Conservation (phyloP, 169 alveolate species). For the Cryptosporidium meleagridis region DNA sequence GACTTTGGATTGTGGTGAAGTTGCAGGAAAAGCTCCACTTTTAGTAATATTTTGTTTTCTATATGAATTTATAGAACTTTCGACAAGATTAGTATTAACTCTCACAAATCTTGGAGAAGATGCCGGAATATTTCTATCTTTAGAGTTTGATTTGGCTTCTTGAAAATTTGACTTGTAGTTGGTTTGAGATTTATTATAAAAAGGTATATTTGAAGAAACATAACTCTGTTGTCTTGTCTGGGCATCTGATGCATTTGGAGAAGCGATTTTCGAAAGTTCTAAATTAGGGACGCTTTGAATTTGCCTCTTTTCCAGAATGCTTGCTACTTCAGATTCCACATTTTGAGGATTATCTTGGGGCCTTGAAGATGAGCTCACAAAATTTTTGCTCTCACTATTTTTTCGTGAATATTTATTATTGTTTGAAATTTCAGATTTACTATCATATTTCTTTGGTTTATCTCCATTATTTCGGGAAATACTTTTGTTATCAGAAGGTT, state of each 20-base stretch:
- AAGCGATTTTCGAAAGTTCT: slow-evolving; percentile 16
- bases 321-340: background rate
- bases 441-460: background rate
- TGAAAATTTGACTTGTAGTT: background rate
- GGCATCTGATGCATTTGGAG: background rate
- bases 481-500: background rate
- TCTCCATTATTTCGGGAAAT: background rate
- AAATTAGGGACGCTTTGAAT: background rate
- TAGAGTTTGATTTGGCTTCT: background rate
- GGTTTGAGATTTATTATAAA: background rate
- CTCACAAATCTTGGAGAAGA: slow-evolving; percentile 68
- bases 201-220: slow-evolving; percentile 12
- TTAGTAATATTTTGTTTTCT: slow-evolving; percentile 8
- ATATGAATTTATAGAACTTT: slow-evolving; percentile 12
- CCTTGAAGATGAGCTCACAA: background rate
- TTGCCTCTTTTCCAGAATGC: background rate
- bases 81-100: slow-evolving; percentile 54
- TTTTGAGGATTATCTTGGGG: background rate
- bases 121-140: background rate
- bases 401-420: background rate
- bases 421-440: background rate
- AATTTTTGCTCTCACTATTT: slow-evolving; percentile 2
- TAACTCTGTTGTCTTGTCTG: background rate
- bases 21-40: background rate
- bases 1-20: background rate